phyloP scores from a whole-genome alignment of 306 rosid species.

The Herpetospermum pedunculosum region DNA sequence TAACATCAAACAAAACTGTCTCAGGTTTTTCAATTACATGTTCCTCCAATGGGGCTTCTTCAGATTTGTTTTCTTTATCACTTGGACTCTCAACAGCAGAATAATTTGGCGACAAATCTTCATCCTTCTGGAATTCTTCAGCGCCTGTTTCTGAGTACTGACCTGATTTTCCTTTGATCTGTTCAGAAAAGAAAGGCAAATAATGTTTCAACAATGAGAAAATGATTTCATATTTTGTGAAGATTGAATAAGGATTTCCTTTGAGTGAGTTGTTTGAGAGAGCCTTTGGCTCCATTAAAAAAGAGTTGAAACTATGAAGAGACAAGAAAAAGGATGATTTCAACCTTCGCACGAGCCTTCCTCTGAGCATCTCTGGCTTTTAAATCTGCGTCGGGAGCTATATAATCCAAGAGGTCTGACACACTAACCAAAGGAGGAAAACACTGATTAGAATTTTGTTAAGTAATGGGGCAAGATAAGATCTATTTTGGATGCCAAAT shows the following conservation, averaged over 20 bases:
- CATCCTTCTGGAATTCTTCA: conserved; percentile 61
- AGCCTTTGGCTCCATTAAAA: not conserved
- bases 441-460: not conserved
- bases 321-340: conserved; percentile 8
- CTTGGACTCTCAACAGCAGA: conserved; percentile 42
- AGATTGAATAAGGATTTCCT: not conserved
- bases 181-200: conserved; percentile 20
- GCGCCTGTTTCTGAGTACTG: conserved; percentile 46
- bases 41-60: conserved; percentile 34
- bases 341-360: conserved; percentile 90
- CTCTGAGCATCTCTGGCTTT: conserved; percentile 90
- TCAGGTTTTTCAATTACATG: conserved; percentile 37
- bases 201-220: conserved; percentile 9
- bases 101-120: conserved; percentile 30
- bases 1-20: conserved; percentile 31
- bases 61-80: conserved; percentile 78
- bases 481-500: not conserved
- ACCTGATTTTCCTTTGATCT: conserved; percentile 80
- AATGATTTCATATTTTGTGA: not conserved
- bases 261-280: not conserved
- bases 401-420: conserved; percentile 95
- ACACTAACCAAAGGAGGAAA: conserved; percentile 41
- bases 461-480: not conserved
- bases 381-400: conserved; percentile 81
- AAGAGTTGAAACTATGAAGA: not conserved